phyloP scores from a whole-genome alignment of 257 asterid species.

The Leonotis leonurus region DNA sequence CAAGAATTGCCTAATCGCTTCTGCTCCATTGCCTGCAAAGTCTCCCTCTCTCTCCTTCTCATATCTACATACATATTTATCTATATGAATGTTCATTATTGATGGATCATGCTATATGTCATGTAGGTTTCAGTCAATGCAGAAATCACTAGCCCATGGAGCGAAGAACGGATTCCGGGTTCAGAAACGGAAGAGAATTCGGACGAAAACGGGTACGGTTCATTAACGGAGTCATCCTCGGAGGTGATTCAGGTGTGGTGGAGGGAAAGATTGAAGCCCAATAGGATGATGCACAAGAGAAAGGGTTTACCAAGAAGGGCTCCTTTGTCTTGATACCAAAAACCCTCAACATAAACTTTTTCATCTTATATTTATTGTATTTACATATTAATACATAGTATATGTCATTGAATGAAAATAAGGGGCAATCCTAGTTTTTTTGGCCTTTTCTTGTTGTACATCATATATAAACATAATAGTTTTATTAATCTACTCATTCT shows the following conservation, averaged over 20 bases:
- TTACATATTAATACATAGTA: not conserved
- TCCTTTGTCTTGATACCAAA: conserved; percentile 30
- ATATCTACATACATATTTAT: not conserved
- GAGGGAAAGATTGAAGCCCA: conserved; percentile 33
- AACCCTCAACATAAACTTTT: not conserved
- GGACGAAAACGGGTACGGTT: conserved; percentile 20
- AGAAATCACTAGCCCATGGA: not conserved
- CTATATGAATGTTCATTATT: not conserved
- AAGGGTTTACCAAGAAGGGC: conserved; percentile 60
- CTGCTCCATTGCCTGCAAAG: conserved; percentile 83
- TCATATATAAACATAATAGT: too few relatives aligned
- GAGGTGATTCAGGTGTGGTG: conserved; percentile 46
- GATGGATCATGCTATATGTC: not conserved
- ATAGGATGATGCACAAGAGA: conserved; percentile 44
- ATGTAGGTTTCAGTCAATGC: conserved; percentile 35
- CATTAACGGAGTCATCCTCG: conserved; percentile 33
- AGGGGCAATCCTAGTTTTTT: too few relatives aligned
- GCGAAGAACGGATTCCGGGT: conserved; percentile 10
- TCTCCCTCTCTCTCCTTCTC: conserved; percentile 6
- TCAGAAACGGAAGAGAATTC: conserved; percentile 19
- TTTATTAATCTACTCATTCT: too few relatives aligned
- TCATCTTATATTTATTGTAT: not conserved
- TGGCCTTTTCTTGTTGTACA: too few relatives aligned
- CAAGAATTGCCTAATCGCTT: conserved; percentile 64
- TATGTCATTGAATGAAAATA: not conserved